phyloP scores from a whole-genome alignment of 441 rosid species.

The Gossypium aridum region DNA sequence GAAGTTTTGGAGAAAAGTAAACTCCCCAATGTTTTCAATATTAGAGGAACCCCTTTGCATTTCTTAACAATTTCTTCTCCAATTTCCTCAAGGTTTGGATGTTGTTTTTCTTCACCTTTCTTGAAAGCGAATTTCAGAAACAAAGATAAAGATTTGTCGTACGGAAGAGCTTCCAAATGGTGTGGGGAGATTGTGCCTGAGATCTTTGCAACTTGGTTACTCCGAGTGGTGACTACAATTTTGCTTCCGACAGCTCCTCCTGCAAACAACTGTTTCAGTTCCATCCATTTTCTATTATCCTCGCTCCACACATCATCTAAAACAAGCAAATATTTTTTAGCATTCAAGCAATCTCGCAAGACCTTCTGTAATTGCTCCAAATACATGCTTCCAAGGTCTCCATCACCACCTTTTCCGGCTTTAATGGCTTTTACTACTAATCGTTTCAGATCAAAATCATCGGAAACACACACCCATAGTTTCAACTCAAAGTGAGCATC shows the following conservation, averaged over 20 bases:
- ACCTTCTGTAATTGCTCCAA: background rate
- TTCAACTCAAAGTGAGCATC: background rate
- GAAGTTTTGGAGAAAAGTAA: background rate
- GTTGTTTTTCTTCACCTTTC: background rate
- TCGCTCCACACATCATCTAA: background rate
- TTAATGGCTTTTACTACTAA: background rate
- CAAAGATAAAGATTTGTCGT: background rate
- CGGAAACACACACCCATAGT: conserved; percentile 3
- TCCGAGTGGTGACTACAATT: conserved; percentile 1
- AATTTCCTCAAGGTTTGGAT: background rate
- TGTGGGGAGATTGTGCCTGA: background rate
- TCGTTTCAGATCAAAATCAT: conserved; percentile 2
- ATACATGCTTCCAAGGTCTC: background rate
- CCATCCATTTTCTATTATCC: background rate
- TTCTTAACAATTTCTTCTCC: conserved; percentile 18
- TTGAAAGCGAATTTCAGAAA: conserved; percentile 5
- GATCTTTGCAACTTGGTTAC: background rate
- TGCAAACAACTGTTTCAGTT: background rate
- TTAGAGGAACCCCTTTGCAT: conserved; percentile 24
- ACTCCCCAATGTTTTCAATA: conserved; percentile 6
- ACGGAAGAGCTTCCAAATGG: background rate
- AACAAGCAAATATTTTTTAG: background rate
- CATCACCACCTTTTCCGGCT: background rate
- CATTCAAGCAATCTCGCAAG: background rate
- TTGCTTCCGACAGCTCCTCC: background rate